phyloP scores from a whole-genome alignment of 108 stramenopile species.

The Skeletonema tropicum region DNA sequence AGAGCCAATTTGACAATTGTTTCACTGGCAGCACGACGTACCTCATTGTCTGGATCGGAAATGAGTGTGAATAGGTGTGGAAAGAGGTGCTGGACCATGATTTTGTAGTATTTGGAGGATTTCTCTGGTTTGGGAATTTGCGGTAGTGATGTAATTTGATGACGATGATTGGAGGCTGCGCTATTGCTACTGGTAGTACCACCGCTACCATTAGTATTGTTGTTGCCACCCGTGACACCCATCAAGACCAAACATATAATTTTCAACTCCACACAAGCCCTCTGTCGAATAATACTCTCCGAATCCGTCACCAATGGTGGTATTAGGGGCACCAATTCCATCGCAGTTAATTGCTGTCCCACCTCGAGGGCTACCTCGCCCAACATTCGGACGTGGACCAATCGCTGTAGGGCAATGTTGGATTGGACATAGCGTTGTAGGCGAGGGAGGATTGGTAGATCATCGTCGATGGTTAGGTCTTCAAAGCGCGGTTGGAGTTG shows the following conservation, averaged over 20 bases:
- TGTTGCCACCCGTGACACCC: conserved; percentile 13
- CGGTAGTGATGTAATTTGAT: neutral
- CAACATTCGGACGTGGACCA: conserved; percentile 98
- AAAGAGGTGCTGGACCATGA: conserved; percentile 64
- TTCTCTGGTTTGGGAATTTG: conserved; percentile 34
- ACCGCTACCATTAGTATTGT: neutral
- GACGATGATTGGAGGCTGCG: too few relatives aligned
- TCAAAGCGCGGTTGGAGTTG: conserved; percentile 81
- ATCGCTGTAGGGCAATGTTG: conserved; percentile 93
- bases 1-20: conserved; percentile 72
- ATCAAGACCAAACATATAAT: conserved; percentile 31
- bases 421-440: conserved; percentile 90
- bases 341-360: conserved; percentile 69
- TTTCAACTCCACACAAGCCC: conserved; percentile 53
- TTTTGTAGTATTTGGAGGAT: conserved; percentile 62
- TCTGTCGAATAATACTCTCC: conserved; percentile 93
- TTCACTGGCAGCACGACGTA: conserved; percentile 82
- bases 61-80: conserved; percentile 64
- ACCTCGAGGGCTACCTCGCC: conserved; percentile 88
- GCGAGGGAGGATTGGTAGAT: conserved; percentile 89
- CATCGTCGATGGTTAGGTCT: conserved; percentile 97
- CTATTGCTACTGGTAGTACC: neutral
- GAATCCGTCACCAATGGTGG: conserved; percentile 74
- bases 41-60: conserved; percentile 78
- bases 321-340: conserved; percentile 77